phyloP scores from a whole-genome alignment of 140 eudicot genomes.

The Flaveria floridana region DNA sequence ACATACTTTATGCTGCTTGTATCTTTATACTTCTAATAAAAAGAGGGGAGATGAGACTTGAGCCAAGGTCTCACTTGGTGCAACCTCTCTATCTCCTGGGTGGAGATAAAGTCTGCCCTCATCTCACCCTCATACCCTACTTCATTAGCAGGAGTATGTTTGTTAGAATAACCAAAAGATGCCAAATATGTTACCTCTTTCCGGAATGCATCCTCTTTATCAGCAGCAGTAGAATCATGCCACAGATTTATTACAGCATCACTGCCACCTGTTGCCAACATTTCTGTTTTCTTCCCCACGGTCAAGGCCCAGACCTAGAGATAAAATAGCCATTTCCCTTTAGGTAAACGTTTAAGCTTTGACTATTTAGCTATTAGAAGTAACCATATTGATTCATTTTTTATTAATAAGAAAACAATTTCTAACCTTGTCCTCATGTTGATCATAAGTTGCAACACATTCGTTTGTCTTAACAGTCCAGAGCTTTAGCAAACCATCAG shows the following conservation, averaged over 20 bases:
- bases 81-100: too few species aligned
- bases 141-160: too few species aligned
- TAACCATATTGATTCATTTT: neutral
- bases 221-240: slow-evolving; percentile 91
- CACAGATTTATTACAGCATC: slow-evolving; percentile 91
- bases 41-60: too few species aligned
- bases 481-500: slow-evolving; percentile 87
- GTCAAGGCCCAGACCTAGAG: slow-evolving; percentile 90
- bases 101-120: too few species aligned
- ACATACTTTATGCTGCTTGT: too few species aligned
- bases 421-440: slow-evolving; percentile 85
- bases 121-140: too few species aligned
- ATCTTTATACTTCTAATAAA: too few species aligned
- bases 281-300: slow-evolving; percentile 87
- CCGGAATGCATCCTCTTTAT: slow-evolving; percentile 77
- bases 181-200: slow-evolving; percentile 57
- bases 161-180: neutral
- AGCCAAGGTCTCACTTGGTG: too few species aligned
- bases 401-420: neutral
- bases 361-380: too few species aligned
- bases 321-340: neutral
- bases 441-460: slow-evolving; percentile 86
- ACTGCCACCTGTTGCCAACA: slow-evolving; percentile 94
- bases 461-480: slow-evolving; percentile 85
- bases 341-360: neutral